Base-by-base conservation (phyloP, 768 basidiomycete species). In the Termitomyces sp. region DNA sequence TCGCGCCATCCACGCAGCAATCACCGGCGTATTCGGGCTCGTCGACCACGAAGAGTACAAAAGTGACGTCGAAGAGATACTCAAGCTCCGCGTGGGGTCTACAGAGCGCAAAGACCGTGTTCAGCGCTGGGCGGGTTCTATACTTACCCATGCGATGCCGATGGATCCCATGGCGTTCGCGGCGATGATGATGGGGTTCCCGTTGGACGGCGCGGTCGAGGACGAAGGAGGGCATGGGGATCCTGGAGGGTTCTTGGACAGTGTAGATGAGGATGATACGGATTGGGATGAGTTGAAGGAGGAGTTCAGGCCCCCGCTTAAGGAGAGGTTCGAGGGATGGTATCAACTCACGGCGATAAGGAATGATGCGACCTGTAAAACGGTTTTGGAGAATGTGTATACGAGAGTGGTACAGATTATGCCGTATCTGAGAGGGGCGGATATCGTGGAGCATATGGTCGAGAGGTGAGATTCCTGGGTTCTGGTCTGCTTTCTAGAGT, bases 261-360 rank as follows among this genome's bases (percentile, higher is more conserved):
- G 84, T 56, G 51, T 83, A 27, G 81, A 83, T 34, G 73, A 75
- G 12, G 67, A 72, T 12, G 85, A 87, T 51, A 74, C 81, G 0
- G 85, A 87, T 59, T 62, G 82, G 45, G 85, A 85, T 27, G 86
- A 87, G 45, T 54, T 88, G 49, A 72, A 79, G 50, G 85, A 86
- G 41, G 84, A 87, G 67, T 84, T 83, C 44, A 73, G 81, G 57
- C 87, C 87, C 0, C 76, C 76, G 60, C 66, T 87, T 61, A 82
- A 81, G 66, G 75, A 73, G 30, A 77, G 84, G 4, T 81, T 88
- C 41, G 78, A 82, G 30, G 81, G 81, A 12, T 90, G 87, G 87
- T 65, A 72, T 15, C 73, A 76, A 12, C 68, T 77, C 0, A 77
- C 74, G 8, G 47, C 59, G 31, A 54, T 64, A 6, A 66, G 83